phyloP scores from a whole-genome alignment of 2,329 filamentous ascomycete genomes.

The Aureobasidium sp. region DNA sequence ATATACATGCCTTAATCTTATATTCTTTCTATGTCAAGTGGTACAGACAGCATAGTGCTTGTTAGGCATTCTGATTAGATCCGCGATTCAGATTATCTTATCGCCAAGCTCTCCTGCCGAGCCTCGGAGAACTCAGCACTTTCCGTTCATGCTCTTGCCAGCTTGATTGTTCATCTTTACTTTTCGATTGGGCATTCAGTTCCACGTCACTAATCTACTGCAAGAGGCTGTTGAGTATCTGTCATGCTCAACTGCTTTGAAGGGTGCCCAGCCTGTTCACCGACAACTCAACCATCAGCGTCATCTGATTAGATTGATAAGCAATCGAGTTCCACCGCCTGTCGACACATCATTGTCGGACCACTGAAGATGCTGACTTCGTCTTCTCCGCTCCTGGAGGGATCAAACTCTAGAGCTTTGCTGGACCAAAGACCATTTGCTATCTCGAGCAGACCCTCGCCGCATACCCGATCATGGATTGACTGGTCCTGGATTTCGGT shows the following conservation, averaged over 20 bases:
- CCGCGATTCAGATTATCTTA: neutral
- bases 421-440: neutral
- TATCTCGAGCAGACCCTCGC: neutral
- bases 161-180: neutral
- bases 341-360: neutral
- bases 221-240: neutral
- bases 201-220: neutral
- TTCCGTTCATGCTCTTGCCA: neutral
- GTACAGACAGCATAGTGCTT: neutral
- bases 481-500: neutral
- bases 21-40: neutral
- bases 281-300: neutral
- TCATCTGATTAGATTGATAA: constrained; percentile 15
- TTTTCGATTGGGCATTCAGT: neutral
- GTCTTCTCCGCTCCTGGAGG: neutral
- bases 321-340: neutral
- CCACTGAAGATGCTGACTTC: neutral
- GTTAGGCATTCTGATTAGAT: neutral
- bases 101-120: constrained; percentile 4
- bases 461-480: neutral
- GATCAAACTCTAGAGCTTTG: neutral
- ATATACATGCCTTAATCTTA: neutral
- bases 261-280: neutral
- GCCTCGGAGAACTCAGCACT: constrained; percentile 4
- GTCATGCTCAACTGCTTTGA: no score